Base-by-base conservation (phyloP, 2,329 filamentous ascomycete species). In the Didymellaceae sp. region DNA sequence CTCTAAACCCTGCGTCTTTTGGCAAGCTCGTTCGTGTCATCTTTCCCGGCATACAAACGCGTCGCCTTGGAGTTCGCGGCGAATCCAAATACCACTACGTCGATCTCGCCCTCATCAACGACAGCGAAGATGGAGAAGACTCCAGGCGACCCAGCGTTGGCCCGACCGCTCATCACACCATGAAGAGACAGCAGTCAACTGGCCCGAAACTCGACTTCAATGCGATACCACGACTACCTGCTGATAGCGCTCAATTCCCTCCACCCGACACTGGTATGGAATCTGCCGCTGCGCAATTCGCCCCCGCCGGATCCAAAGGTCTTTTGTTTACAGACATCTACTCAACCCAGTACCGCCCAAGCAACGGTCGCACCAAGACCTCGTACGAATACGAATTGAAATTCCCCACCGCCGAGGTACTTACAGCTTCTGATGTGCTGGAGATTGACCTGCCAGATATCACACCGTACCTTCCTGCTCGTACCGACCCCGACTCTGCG, bases 21-120 rank as follows among this genome's bases (percentile, higher is more conserved):
- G 94, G 94, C 48, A 99, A 99, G 74, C 84, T 99, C 33, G 94
- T 99, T 25, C 86, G 94, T 24, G 93, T 99, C 30, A 88, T 99
- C 42, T 99, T 97, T 64, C 93, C 94, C 0, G 93, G 92, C 32
- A 87, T 99, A 17, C 93, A 96, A 75, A 99, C 94, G 24, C 84
- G 94, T 52, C 85, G 94, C 58, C 80, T 99, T 10, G 94, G 94
- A 56, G 92, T 97, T 37, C 86, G 94, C 44, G 94, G 94, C 58
- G 93, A 97, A 76, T 99, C 94, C 11, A 99, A 99, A 72, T 99
- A 99, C 72, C 94, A 99, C 74, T 99, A 99, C 66, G 80, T 81
- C 39, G 80, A 82, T 58, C 72, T 82, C 28, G 78, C 77, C 30
- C 75, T 81, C 25, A 75, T 75, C 49, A 78, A 79, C 52, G 80